Evolutionary conservation across 805 yeast genomes (phyloP).

Genomic region (Schwanniomyces vanrijiae): DNA sequence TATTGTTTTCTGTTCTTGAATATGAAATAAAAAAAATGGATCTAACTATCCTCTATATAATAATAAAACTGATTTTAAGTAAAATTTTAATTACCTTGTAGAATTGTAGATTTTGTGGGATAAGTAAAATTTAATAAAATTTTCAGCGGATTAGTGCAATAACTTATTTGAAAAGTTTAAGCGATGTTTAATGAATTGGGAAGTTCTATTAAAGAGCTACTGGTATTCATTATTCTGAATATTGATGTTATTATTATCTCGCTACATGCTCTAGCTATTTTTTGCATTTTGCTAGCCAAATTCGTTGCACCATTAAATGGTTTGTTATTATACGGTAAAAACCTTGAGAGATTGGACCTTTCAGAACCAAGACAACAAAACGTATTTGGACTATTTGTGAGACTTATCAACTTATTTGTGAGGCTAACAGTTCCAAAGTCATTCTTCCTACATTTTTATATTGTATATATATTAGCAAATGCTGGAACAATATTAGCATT

Average conservation of each 20-base stretch:
- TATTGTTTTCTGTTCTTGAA: background rate
- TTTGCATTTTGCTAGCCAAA: slow-evolving; percentile 14
- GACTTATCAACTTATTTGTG: slow-evolving; percentile 9
- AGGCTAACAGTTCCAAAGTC: slow-evolving; percentile 57
- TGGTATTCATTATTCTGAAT: background rate
- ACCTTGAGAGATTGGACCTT: background rate
- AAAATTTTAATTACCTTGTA: background rate
- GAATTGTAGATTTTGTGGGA: too few species aligned
- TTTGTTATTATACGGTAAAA: slow-evolving; percentile 25
- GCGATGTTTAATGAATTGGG: background rate
- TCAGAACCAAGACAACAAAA: background rate
- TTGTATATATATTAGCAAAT: slow-evolving; percentile 32
- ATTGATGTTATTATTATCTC: background rate
- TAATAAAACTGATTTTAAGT: background rate
- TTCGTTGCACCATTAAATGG: slow-evolving; percentile 14
- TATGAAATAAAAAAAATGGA: background rate
- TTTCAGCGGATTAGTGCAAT: too few species aligned
- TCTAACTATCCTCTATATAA: background rate
- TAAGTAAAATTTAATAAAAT: too few species aligned
- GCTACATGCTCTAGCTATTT: slow-evolving; percentile 1
- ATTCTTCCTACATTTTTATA: slow-evolving; percentile 64
- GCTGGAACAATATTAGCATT: slow-evolving; percentile 21
- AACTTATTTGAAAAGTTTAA: background rate
- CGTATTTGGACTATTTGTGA: slow-evolving; percentile 1
- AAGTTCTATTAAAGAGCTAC: background rate